Base-by-base conservation (phyloP, 148 eudicot species). In the Vaccinium vitisidaea region DNA sequence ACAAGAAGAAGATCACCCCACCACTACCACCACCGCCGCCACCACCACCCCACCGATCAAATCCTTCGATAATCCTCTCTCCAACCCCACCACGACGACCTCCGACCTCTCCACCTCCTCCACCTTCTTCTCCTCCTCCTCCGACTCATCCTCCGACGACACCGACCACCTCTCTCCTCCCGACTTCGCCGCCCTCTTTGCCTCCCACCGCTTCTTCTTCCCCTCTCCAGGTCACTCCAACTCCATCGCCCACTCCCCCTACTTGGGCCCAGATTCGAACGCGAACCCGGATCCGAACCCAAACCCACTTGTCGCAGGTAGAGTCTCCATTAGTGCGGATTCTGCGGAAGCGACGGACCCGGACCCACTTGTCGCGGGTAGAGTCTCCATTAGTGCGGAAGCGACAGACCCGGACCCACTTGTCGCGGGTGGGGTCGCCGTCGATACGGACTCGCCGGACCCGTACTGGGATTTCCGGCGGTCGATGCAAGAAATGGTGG, bases 401-500 rank as follows among this genome's bases (percentile, higher is more conserved):
- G 0, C 69, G 25, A 11, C 30, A 0, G 69, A 58, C 30, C 32
- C 86, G 15, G 21, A 50, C 30, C 32, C 86, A 3, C 46, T 61
- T 0, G 84, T 88, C 25, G 58, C 71, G 23, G 93, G 93, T 1
- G 92, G 92, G 3, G 88, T 93, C 30, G 91, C 94, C 4, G 85
- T 94, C 8, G 87, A 82, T 39, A 93, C 92, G 49, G 83, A 89
- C 88, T 94, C 98, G 12, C 93, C 94, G 19, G 91, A 94, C 82
- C 95, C 96, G 0, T 92, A 84, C 12, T 2, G 50, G 2, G 98
- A 94, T 67, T 94, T 93, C 63, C n/a, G 94, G n/a, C 77, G 74
- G 65, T 93, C 98, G 10, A 94, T 93, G 94, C 90, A 90, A 80
- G 95, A 94, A 59, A 94, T 94, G 95, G 86, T 94, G 65, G 94